phyloP scores from a whole-genome alignment of 2,329 filamentous ascomycete genomes.

The Trichoderma arundinaceum region DNA sequence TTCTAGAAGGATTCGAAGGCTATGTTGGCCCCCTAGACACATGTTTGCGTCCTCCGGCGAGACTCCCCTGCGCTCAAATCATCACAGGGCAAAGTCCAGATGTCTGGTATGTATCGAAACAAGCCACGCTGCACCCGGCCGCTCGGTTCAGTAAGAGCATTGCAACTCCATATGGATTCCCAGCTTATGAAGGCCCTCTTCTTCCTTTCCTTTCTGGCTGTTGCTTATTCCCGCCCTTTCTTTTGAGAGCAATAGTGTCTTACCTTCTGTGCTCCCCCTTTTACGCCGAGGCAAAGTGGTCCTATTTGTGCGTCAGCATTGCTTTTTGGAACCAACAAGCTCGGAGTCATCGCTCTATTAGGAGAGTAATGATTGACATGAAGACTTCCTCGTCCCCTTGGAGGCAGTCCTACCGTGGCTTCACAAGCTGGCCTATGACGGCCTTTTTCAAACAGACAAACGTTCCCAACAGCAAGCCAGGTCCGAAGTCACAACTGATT shows the following conservation, averaged over 20 bases:
- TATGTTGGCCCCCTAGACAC: not conserved
- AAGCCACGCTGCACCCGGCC: constrained; percentile 24
- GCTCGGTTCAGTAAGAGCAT: not conserved
- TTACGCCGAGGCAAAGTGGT: constrained; percentile 6
- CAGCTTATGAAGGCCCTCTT: not conserved
- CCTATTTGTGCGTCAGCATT: constrained; percentile 1
- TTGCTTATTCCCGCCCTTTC: not conserved
- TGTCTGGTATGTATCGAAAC: not conserved
- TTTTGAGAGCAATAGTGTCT: constrained; percentile 14
- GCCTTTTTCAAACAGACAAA: not conserved
- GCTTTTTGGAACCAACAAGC: not conserved
- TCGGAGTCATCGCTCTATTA: not conserved
- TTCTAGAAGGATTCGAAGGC: constrained; percentile 21
- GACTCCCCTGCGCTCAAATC: not conserved
- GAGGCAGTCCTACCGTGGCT: constrained; percentile 26
- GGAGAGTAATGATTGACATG: not conserved
- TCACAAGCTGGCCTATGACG: not conserved
- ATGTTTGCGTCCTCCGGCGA: not conserved
- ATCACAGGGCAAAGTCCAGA: not conserved
- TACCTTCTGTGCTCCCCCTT: constrained; percentile 21
- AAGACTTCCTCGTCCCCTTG: not conserved
- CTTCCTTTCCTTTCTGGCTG: not conserved
- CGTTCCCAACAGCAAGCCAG: constrained; percentile 16
- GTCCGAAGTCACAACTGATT: constrained; percentile 8
- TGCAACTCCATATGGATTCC: not conserved